Evolutionary conservation across 352 stramenopile genomes (phyloP).

Genomic region (Globisporangium spinosum): DNA sequence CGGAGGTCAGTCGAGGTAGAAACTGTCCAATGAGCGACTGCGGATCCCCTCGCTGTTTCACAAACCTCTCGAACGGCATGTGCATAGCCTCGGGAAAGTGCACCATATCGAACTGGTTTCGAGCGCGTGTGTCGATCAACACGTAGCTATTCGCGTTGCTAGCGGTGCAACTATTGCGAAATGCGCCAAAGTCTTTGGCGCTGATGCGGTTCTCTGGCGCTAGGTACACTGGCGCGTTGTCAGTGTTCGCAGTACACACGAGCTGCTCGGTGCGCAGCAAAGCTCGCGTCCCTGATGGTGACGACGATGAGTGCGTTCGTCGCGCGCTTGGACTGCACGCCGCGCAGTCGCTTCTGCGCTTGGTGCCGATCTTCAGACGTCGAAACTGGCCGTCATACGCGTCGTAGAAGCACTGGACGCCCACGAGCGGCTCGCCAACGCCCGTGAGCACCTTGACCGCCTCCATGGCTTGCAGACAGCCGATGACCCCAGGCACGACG

Average conservation of each 20-base stretch:
- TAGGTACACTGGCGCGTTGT: not conserved
- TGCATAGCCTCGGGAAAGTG: constrained; percentile 70
- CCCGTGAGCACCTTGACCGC: constrained; percentile 88
- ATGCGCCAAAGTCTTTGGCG: constrained; percentile 30
- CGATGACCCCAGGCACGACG: constrained; percentile 92
- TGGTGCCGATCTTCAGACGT: constrained; percentile 48
- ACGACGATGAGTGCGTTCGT: not conserved
- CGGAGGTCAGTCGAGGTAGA: not conserved
- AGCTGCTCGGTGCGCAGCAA: not conserved
- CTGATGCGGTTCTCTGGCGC: constrained; percentile 31
- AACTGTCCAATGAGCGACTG: not conserved
- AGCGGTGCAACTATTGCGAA: constrained; percentile 19
- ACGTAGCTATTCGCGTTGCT: constrained; percentile 26
- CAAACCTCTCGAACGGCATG: constrained; percentile 43
- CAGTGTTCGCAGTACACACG: not conserved
- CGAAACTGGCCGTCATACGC: constrained; percentile 72
- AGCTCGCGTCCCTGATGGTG: not conserved
- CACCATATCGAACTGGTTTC: constrained; percentile 71
- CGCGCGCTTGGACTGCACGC: constrained; percentile 23
- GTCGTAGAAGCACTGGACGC: constrained; percentile 76
- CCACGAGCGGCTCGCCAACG: constrained; percentile 51
- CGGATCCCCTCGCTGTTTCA: constrained; percentile 21
- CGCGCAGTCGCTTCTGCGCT: constrained; percentile 31
- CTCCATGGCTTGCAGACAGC: constrained; percentile 93
- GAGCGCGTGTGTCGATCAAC: constrained; percentile 57